Percentiles rank a stretch among this genome's conserved stretches.
Conservation (phyloP, 768 basidiomycete species). For the Calvatia gigantea region DNA sequence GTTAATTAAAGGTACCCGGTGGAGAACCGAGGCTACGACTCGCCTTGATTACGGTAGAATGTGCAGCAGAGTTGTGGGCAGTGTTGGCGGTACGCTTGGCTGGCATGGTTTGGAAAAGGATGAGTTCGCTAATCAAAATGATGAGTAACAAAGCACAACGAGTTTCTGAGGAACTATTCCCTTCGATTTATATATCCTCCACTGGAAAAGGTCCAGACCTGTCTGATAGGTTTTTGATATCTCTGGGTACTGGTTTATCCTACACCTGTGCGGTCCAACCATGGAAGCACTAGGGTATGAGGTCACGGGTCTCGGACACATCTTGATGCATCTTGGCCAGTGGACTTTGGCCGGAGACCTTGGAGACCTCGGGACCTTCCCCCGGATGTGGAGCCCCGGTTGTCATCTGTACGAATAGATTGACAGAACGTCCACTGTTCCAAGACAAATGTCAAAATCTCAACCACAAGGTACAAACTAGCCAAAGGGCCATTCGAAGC, state of each 20-base stretch:
- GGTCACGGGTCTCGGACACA: neutral
- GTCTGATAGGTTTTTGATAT: neutral
- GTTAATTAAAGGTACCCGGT: neutral
- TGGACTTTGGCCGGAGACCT: no score
- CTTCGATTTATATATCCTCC: neutral
- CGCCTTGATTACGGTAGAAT: constrained; percentile 58
- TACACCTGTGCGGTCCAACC: neutral
- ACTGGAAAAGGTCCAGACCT: neutral
- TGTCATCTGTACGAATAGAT: no score
- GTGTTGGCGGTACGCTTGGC: constrained; percentile 50
- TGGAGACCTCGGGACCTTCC: no score
- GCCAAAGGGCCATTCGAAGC: no score
- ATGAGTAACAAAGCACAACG: neutral
- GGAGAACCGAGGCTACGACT: constrained; percentile 6
- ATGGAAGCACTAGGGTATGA: no score
- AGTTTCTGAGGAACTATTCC: neutral
- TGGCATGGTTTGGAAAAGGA: constrained; percentile 23
- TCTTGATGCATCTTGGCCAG: neutral
- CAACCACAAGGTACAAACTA: no score
- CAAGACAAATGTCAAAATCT: no score
- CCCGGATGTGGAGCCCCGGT: no score
- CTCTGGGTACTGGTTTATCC: neutral
- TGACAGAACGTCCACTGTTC: no score
- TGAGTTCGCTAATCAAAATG: no score
- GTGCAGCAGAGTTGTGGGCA: constrained; percentile 53